Conservation (phyloP, 345 rosid species). For the Camelina neglecta region DNA sequence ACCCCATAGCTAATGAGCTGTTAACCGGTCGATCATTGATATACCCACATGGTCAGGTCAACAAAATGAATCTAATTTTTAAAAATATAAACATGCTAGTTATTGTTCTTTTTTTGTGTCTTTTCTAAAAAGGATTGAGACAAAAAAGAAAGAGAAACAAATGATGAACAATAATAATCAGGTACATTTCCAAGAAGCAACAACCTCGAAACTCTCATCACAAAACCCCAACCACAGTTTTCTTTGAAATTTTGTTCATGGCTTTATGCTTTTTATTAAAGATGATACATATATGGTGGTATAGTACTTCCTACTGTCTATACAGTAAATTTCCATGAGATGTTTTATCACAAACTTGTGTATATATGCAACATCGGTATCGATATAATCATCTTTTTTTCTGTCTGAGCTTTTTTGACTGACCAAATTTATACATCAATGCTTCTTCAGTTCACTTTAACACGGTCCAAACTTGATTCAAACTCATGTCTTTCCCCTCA, state of each 20-base stretch:
- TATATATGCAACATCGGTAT: no score
- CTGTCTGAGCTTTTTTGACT: neutral
- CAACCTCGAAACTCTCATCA: neutral
- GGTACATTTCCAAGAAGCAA: neutral
- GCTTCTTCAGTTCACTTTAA: neutral
- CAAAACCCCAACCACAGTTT: neutral
- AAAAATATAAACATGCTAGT: neutral
- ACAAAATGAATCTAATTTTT: neutral
- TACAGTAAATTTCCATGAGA: neutral
- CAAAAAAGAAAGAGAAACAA: neutral
- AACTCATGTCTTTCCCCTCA: neutral
- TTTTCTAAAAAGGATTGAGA: neutral
- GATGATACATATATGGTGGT: neutral
- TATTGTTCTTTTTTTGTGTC: neutral
- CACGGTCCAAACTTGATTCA: neutral
- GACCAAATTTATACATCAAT: neutral
- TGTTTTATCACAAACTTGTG: neutral
- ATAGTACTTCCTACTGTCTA: neutral
- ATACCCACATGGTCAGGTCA: neutral
- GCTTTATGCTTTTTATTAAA: no score
- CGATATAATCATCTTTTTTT: neutral
- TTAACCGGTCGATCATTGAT: constrained; percentile 1
- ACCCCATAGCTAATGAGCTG: neutral
- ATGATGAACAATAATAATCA: neutral
- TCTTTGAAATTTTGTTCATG: neutral